Evolutionary conservation across 75 land plant species (phyloP), one percentile per base, ranked within the genome.

Genomic region (Pinus albicaulis): DNA sequence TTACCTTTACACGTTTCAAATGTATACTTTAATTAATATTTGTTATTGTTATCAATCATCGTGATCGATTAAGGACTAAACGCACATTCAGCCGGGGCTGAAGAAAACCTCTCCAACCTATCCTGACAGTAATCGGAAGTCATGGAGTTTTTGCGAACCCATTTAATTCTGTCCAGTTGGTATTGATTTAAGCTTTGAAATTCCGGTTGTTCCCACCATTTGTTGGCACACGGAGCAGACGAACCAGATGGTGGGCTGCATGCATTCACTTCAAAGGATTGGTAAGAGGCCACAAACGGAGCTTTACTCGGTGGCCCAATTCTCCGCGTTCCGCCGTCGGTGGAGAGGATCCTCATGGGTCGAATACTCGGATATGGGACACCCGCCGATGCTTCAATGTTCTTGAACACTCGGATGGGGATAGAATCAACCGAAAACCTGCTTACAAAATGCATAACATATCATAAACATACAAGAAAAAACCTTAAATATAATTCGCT

Each of bases 271-370:
- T 84, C 80, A 69, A 92, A 95, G 71, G 82, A 85, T 75, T 66
- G 82, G 76, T 84, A 86, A 74, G 82, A 92, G 44, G 92, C 89
- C 15, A 76, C 64, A 80, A 95, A 95, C 4, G 95, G 98, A 3
- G 92, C 92, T 28, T 84, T 79, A 63, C 59, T 87, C 28, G 12
- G 98, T 95, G 7, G 98, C 98, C 98, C 98, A 95, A 26, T 85
- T 76, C 16, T 91, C 95, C 0, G 86, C 98, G 60, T 95, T 86
- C 93, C 95, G 92, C 19, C 92, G 76, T n/a, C n/a, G 11, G 87
- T 95, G 26, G 95, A 87, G 80, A 76, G 80, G 55, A 95, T 71
- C 11, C 83, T 80, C 98, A 95, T 95, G 28, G 93, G 87, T 66
- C 89, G 91, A 5, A 3, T 28, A 16, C 69, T 80, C 0, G 86